A percentile compares a stretch with the other conserved stretches of the same genome.
These are phyloP conservation scores for Gonapodya sp. DNA, from an alignment of 192 early-diverging fungal genomes.

Conservation along the genomic window DNA sequence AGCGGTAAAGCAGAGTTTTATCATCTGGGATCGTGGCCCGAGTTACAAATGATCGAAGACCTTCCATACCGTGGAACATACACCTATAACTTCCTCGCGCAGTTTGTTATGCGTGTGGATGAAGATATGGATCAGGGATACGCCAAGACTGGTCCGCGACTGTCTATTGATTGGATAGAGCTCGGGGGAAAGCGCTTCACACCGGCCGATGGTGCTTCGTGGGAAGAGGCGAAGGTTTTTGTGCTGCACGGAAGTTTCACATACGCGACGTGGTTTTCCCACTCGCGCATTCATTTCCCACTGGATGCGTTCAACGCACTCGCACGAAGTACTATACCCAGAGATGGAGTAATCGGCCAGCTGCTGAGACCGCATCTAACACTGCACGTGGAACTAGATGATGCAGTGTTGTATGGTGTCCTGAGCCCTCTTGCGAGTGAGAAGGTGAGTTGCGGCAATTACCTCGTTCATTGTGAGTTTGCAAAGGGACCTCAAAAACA, in stretches of 20 bases:
- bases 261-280: neutral
- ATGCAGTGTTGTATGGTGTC: neutral
- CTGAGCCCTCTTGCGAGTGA: neutral
- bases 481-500: no score
- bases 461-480: no score
- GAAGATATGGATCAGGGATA: neutral
- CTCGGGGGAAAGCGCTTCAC: neutral
- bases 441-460: neutral
- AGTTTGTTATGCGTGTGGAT: neutral
- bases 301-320: neutral
- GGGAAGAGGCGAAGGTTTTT: neutral
- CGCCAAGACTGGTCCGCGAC: neutral
- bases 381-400: neutral
- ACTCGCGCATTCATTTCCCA: neutral
- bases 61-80: neutral
- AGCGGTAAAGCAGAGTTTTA: neutral
- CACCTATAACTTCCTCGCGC: neutral
- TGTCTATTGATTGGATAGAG: neutral
- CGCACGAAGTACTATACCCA: neutral
- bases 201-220: neutral
- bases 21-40: neutral
- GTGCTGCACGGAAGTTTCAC: neutral
- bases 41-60: neutral
- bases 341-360: neutral
- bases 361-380: neutral